A percentile compares a stretch with the other conserved stretches of the same genome.
Conservation (phyloP, 768 basidiomycete genomes). For the Leucosporidium yakuticum region DNA sequence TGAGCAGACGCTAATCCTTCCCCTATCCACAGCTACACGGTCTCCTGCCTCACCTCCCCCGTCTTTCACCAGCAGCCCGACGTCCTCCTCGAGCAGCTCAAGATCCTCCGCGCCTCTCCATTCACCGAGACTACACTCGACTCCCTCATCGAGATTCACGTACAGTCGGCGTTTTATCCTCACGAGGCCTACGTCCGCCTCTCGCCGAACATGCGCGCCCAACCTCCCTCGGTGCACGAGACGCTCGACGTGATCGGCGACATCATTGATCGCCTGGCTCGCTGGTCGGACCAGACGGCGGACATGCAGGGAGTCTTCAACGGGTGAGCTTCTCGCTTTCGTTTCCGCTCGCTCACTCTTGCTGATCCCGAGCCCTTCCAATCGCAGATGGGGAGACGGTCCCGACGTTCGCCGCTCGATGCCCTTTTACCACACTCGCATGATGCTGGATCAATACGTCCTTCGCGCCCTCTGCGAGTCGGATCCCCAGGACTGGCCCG, state of each 20-base stretch:
- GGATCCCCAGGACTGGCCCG: not conserved
- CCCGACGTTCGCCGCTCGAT: not conserved
- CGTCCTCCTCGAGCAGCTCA: not conserved
- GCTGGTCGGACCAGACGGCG: not conserved
- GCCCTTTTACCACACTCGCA: not conserved
- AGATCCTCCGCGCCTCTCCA: not conserved
- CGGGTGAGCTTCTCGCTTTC: not conserved
- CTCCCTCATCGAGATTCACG: not conserved
- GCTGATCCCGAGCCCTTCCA: too few species aligned
- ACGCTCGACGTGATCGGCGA: not conserved
- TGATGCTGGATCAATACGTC: not conserved
- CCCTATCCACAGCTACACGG: not conserved
- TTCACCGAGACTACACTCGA: not conserved
- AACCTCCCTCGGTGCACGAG: not conserved
- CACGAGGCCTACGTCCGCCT: not conserved
- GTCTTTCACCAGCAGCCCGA: not conserved
- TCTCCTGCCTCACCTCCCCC: not conserved
- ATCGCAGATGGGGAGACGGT: not conserved
- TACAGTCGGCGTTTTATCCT: not conserved
- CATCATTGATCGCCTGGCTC: not conserved
- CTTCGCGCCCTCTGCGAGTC: not conserved
- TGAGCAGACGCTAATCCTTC: not conserved
- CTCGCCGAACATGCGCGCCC: not conserved
- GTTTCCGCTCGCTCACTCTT: too few species aligned
- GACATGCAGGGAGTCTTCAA: not conserved